Evolutionary conservation across 306 rosid species (phyloP).

Genomic region (Luffa aegyptiaca): DNA sequence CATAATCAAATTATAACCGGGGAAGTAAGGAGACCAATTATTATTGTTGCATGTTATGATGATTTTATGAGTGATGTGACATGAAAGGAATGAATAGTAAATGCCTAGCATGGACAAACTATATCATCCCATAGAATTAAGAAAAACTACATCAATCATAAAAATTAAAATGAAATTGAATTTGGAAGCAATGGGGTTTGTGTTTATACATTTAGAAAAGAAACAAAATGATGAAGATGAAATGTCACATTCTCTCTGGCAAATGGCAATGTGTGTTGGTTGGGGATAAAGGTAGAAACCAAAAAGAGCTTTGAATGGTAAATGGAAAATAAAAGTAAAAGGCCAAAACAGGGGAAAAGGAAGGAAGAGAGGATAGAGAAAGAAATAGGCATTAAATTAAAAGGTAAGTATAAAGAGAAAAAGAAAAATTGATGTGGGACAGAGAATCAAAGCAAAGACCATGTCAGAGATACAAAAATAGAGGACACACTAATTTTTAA

Average conservation of each 20-base stretch:
- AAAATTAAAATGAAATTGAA: background rate
- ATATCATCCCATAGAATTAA: too few species aligned
- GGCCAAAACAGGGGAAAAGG: too few species aligned
- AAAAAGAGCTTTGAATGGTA: background rate
- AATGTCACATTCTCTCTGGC: too few species aligned
- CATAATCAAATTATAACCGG: too few species aligned
- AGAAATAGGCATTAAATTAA: background rate
- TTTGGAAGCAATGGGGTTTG: background rate
- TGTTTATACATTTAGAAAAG: too few species aligned
- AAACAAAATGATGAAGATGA: too few species aligned
- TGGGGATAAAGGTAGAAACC: background rate
- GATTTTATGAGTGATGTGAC: background rate
- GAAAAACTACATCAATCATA: too few species aligned
- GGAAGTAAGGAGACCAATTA: too few species aligned
- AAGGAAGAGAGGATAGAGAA: too few species aligned
- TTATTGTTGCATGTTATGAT: background rate
- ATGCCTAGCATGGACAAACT: background rate
- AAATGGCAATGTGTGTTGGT: background rate
- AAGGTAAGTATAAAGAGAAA: too few species aligned
- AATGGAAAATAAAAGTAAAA: background rate
- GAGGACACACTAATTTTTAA: too few species aligned
- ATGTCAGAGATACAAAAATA: background rate
- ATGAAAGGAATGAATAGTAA: background rate
- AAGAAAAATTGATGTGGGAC: background rate
- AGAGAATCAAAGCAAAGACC: constrained; percentile 12